Evolutionary conservation across 805 yeast genomes (phyloP), one percentile per base, ranked within the genome.

Genomic region (Metschnikowia lochheadii): DNA sequence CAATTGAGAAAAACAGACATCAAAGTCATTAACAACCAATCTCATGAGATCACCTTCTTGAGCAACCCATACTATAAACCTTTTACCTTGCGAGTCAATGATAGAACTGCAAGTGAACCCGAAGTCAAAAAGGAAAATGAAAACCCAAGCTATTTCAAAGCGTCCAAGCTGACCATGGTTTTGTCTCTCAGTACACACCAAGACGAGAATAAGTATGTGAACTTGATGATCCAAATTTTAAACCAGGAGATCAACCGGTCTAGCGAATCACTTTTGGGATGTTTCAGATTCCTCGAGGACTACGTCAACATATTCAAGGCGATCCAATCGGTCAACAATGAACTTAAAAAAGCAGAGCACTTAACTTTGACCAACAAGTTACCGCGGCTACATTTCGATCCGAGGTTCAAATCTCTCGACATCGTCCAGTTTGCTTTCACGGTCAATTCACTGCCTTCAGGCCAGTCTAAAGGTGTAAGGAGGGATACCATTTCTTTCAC

Each of bases 401-500:
- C 66, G 6, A 64, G 63, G 40, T 58, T 70, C 34, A 56, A 59
- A 17, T 63, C 64, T 33, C 60, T 73, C 38, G 65, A 72, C 45
- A 50, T 55, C 38, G 53, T 71, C 23, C 74, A 69, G 50, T 62
- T 66, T 15, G 58, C 70, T 5, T 72, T 64, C 52, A 54, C 58
- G 47, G 48, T 72, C 46, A 70, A 66, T 53, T 61, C 66, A 41
- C 49, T 52, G 11, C 58, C 61, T 18, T 53, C 63, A 13, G 53
- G 56, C 42, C 54, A 67, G 3, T 50, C 66, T 1, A 73, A 72
- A 52, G 70, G 69, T 59, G 57, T 72, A 7, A 57, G 61, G 37
- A 70, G 65, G 44, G 76, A 72, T 46, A 66, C 64, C 42, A 65
- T 73, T 15, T 52, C 56, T 3, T 54, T 71, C n/a, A 57, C 58